A percentile compares a stretch with the other conserved stretches of the same genome.
Conservation (phyloP, 106 monocot genomes). For the Hemerocallis citrina region DNA sequence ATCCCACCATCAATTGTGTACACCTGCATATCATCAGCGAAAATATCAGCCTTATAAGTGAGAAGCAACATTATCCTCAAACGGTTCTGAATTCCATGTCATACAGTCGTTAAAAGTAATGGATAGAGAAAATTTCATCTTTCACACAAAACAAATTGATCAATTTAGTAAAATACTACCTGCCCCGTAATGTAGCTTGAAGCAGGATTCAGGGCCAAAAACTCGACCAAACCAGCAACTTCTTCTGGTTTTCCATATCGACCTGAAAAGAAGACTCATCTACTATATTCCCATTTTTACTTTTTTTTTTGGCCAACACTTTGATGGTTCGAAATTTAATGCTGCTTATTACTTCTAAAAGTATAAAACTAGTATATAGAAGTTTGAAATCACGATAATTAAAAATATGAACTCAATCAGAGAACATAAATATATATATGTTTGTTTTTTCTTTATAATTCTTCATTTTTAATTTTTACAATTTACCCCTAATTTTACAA, state of each 20-base stretch:
- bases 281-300: no score
- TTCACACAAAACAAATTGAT: background rate
- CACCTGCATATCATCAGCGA: slow-evolving; percentile 12
- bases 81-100: background rate
- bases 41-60: background rate
- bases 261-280: slow-evolving; percentile 46
- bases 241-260: slow-evolving; percentile 69
- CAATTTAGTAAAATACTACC: slow-evolving; percentile 19
- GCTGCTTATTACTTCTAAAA: no score
- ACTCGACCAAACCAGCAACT: slow-evolving; percentile 74
- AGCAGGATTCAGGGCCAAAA: slow-evolving; percentile 59
- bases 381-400: no score
- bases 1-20: slow-evolving; percentile 35
- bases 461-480: no score
- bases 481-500: no score
- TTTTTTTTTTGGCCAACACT: no score
- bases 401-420: no score
- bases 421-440: no score
- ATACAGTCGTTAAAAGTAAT: background rate
- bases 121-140: background rate
- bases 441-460: no score
- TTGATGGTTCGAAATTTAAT: no score
- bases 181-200: slow-evolving; percentile 76
- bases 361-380: no score
- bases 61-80: background rate